Conservation (phyloP, 2,329 filamentous ascomycete genomes). For the Hypoxylon sp. region DNA sequence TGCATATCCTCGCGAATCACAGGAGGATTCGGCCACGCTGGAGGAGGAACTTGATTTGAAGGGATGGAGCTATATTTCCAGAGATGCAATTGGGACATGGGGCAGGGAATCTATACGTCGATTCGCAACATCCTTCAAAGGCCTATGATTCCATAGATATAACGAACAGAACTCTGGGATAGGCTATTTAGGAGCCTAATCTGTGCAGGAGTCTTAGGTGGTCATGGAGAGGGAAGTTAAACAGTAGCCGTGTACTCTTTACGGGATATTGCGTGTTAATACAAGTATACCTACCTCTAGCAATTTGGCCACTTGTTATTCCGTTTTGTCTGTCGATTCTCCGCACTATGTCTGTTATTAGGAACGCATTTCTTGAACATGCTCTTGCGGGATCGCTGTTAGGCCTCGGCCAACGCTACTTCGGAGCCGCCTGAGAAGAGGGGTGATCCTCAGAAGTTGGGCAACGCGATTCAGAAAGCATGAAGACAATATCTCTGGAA, state of each 20-base stretch:
- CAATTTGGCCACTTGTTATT: too few species aligned
- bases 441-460: background rate
- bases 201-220: background rate
- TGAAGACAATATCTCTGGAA: background rate
- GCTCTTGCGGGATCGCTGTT: background rate
- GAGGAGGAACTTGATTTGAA: slow-evolving; percentile 22
- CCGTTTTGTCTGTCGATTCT: background rate
- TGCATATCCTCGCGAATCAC: background rate
- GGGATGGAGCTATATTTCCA: background rate
- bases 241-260: background rate
- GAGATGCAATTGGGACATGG: background rate
- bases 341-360: background rate
- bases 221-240: background rate
- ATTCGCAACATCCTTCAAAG: background rate
- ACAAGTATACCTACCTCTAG: background rate
- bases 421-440: slow-evolving; percentile 7
- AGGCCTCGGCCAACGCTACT: background rate
- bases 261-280: background rate
- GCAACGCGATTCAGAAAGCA: background rate
- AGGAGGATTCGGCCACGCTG: slow-evolving; percentile 22
- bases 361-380: background rate
- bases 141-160: background rate
- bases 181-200: background rate
- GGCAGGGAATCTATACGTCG: background rate
- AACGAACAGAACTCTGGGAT: background rate